Conservation (phyloP, 192 early-diverging fungal genomes). For the Chytriomyces sp. region DNA sequence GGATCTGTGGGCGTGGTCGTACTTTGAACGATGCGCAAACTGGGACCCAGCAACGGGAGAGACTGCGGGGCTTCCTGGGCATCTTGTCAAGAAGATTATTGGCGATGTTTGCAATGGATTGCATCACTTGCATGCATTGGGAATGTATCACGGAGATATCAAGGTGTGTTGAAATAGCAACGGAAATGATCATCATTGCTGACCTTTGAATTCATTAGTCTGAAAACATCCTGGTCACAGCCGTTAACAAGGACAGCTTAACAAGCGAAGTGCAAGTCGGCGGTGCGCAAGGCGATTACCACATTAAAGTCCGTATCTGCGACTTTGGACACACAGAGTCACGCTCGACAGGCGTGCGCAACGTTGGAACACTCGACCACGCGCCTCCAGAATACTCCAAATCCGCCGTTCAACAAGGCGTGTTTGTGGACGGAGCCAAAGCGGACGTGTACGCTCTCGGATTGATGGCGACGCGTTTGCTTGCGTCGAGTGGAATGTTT, state of each 20-base stretch:
- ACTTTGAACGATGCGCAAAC: background rate
- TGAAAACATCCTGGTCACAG: slow-evolving; percentile 8
- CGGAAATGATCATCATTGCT: too few species aligned
- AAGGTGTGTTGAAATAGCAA: background rate
- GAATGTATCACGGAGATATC: slow-evolving; percentile 19
- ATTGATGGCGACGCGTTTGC: background rate
- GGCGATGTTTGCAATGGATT: background rate
- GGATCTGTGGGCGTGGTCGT: slow-evolving; percentile 15
- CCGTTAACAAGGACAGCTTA: too few species aligned
- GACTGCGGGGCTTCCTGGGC: background rate
- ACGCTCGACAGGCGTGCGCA: background rate
- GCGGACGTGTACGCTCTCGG: slow-evolving; percentile 21
- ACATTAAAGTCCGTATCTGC: slow-evolving; percentile 3
- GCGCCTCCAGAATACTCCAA: slow-evolving; percentile 6
- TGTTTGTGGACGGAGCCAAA: slow-evolving; percentile 6
- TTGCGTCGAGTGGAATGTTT: slow-evolving; percentile 5
- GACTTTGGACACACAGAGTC: slow-evolving; percentile 17
- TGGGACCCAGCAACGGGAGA: background rate
- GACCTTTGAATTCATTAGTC: background rate
- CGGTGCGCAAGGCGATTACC: background rate
- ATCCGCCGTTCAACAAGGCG: background rate
- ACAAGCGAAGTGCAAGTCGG: background rate
- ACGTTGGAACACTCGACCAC: slow-evolving; percentile 14
- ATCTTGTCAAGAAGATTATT: slow-evolving; percentile 11
- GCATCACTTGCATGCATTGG: slow-evolving; percentile 7